phyloP scores from a whole-genome alignment of 148 eudicot species.

The Dysphania ambrosioides region DNA sequence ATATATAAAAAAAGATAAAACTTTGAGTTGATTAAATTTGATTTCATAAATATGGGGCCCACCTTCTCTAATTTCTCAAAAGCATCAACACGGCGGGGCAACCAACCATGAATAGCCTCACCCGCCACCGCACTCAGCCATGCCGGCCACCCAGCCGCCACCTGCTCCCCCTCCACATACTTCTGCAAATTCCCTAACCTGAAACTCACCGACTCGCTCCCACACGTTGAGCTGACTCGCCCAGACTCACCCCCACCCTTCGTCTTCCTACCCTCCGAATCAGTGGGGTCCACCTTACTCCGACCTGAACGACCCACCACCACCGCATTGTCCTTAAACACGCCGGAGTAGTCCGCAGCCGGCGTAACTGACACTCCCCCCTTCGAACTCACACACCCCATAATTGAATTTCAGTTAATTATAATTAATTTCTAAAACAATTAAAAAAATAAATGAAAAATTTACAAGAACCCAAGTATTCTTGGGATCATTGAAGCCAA shows the following conservation, averaged over 20 bases:
- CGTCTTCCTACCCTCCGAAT: neutral
- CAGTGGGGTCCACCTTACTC: slow-evolving; percentile 29
- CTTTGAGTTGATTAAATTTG: no score
- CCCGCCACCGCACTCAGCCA: slow-evolving; percentile 97
- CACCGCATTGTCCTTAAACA: slow-evolving; percentile 42
- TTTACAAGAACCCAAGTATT: neutral
- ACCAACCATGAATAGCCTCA: slow-evolving; percentile 95
- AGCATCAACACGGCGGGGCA: slow-evolving; percentile 70
- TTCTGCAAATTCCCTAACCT: slow-evolving; percentile 77
- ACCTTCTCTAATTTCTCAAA: slow-evolving; percentile 95
- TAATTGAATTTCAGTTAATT: slow-evolving; percentile 10
- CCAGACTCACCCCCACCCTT: slow-evolving; percentile 30
- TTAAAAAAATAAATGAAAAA: neutral
- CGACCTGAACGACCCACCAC: slow-evolving; percentile 37
- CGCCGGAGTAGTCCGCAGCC: slow-evolving; percentile 66
- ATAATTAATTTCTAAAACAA: no score
- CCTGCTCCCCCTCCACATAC: slow-evolving; percentile 74
- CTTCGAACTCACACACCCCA: slow-evolving; percentile 97
- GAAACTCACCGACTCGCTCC: slow-evolving; percentile 68
- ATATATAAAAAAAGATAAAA: no score
- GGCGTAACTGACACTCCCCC: slow-evolving; percentile 85
- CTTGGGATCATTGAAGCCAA: slow-evolving; percentile 22
- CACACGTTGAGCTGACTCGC: slow-evolving; percentile 49
- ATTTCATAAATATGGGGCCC: no score
- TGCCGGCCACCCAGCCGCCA: slow-evolving; percentile 99